phyloP scores from a whole-genome alignment of 352 stramenopile genomes.

The Nothophytophthora sp. region DNA sequence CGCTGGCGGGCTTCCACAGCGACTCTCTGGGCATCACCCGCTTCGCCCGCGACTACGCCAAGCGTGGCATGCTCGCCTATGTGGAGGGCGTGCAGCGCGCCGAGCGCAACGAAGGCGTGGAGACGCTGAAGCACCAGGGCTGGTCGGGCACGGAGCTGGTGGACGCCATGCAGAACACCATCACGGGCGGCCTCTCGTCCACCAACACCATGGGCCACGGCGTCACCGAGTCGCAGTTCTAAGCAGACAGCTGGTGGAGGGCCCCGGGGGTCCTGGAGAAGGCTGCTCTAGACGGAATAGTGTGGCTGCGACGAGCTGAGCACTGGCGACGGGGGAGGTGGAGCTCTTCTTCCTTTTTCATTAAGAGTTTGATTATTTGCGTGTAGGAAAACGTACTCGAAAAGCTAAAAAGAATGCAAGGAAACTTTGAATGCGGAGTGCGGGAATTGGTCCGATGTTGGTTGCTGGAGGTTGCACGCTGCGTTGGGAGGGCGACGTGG shows the following conservation, averaged over 20 bases:
- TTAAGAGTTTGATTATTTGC: no score
- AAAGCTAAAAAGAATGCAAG: no score
- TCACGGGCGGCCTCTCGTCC: conserved; percentile 94
- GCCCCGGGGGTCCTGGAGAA: conserved; percentile 10
- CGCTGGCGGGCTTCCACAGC: conserved; percentile 97
- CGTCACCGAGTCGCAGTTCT: conserved; percentile 98
- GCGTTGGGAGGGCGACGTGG: no score
- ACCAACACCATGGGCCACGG: conserved; percentile 98
- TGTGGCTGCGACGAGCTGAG: conserved; percentile 2
- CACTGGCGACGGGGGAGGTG: conserved; percentile 8
- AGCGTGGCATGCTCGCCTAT: conserved; percentile 94
- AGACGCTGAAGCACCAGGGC: conserved; percentile 98
- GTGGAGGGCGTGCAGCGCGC: conserved; percentile 97
- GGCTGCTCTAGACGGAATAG: conserved; percentile 11
- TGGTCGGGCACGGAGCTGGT: conserved; percentile 98
- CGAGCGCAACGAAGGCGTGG: conserved; percentile 94
- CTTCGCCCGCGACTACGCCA: conserved; percentile 92
- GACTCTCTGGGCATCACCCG: conserved; percentile 96
- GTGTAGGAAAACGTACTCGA: no score
- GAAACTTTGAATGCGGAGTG: no score
- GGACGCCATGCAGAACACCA: conserved; percentile 96
- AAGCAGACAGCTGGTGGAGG: conserved; percentile 16
- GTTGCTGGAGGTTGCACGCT: no score
- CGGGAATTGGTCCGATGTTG: no score
- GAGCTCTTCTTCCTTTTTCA: conserved; percentile 18